These are phyloP conservation scores for Turnera subulata DNA, from an alignment of 345 rosid species.

Conservation along the genomic window DNA sequence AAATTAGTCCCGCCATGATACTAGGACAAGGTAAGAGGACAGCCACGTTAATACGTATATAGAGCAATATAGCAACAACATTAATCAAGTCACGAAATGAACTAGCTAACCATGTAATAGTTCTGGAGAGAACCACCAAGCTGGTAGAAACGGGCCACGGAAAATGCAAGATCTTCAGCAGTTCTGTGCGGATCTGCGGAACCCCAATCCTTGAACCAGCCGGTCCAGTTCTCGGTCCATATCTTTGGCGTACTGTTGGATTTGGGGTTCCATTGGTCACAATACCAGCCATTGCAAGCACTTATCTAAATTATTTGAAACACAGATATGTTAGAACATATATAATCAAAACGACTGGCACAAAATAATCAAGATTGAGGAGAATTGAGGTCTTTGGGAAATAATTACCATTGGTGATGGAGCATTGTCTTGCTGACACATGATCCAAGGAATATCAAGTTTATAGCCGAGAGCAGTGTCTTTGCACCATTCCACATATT, in stretches of 20 bases:
- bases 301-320: slow-evolving; percentile 1
- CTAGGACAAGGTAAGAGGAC: background rate
- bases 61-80: no score
- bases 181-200: slow-evolving; percentile 12
- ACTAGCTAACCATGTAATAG: slow-evolving; percentile 17
- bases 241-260: slow-evolving; percentile 6
- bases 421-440: no score
- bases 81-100: background rate
- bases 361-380: no score
- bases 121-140: slow-evolving; percentile 8
- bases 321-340: background rate
- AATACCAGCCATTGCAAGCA: slow-evolving; percentile 17
- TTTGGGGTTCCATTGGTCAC: slow-evolving; percentile 7
- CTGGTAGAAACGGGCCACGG: slow-evolving; percentile 18
- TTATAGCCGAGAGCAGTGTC: slow-evolving; percentile 34
- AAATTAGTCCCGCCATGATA: slow-evolving; percentile 20
- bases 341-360: background rate
- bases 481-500: slow-evolving; percentile 30
- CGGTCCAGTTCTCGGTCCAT: no score
- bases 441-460: slow-evolving; percentile 51
- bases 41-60: no score
- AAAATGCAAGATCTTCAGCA: slow-evolving; percentile 15
- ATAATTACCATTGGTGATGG: slow-evolving; percentile 35
- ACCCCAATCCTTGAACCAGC: slow-evolving; percentile 18
- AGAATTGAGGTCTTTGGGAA: no score